These are phyloP conservation scores for Talaromyces sp. DNA, from an alignment of 2,329 filamentous ascomycete genomes.

Conservation along the genomic window DNA sequence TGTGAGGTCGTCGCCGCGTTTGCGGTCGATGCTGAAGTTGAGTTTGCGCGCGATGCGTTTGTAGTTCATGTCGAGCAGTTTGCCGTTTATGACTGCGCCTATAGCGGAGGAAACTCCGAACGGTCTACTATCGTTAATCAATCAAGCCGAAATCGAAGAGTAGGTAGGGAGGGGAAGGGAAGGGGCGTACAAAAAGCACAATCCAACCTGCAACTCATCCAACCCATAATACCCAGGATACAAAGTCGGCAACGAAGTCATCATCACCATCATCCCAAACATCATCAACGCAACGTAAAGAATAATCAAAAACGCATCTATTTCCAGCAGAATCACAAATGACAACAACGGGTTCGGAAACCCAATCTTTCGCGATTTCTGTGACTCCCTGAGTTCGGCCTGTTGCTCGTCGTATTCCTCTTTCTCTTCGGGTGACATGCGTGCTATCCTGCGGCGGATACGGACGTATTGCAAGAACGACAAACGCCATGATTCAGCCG, in stretches of 20 bases:
- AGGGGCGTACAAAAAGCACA: constrained; percentile 26
- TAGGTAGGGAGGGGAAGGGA: not conserved
- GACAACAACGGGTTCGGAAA: constrained; percentile 35
- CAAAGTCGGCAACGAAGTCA: constrained; percentile 42
- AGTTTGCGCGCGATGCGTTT: constrained; percentile 59
- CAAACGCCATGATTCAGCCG: constrained; percentile 21
- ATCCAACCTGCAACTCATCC: constrained; percentile 43
- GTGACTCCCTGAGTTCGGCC: not conserved
- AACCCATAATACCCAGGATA: constrained; percentile 45
- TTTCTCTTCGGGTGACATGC: constrained; percentile 1
- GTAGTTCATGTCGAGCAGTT: constrained; percentile 69
- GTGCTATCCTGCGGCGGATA: constrained; percentile 2
- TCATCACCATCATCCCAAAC: constrained; percentile 44
- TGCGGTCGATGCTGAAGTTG: constrained; percentile 59
- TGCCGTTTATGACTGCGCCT: constrained; percentile 43
- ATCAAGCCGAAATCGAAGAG: not conserved
- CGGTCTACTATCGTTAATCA: constrained; percentile 21
- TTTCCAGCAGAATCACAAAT: constrained; percentile 31
- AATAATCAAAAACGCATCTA: constrained; percentile 31
- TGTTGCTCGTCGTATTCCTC: constrained; percentile 7
- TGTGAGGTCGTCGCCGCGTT: constrained; percentile 51
- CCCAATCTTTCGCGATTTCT: constrained; percentile 18
- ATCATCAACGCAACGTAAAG: constrained; percentile 38
- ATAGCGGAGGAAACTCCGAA: constrained; percentile 23
- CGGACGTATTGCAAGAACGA: constrained; percentile 25